Percentiles rank a stretch among this genome's conserved stretches.
phyloP scores from a whole-genome alignment of 352 stramenopile genomes.

The Pythium myriotylum region DNA sequence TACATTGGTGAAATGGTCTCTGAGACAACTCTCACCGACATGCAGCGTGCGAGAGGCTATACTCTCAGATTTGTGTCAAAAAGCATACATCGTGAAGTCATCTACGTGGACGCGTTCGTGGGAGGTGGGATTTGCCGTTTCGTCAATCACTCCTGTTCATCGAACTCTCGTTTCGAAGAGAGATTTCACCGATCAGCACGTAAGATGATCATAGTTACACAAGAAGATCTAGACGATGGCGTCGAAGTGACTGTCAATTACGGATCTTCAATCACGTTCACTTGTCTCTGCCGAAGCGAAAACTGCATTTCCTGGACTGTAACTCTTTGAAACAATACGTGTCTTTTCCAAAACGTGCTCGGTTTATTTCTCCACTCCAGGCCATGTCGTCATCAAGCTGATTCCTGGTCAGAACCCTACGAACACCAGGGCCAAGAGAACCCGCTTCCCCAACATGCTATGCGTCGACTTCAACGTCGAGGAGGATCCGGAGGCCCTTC shows the following conservation, averaged over 20 bases:
- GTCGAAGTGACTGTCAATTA: slow-evolving; percentile 1
- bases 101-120: neutral
- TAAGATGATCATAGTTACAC: neutral
- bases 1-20: slow-evolving; percentile 3
- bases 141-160: slow-evolving; percentile 5
- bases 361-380: no score
- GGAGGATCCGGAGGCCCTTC: no score
- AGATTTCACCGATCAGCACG: neutral
- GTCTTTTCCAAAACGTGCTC: no score
- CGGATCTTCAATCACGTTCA: neutral
- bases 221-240: neutral
- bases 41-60: neutral
- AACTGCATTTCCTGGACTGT: no score
- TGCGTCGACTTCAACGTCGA: no score
- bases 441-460: no score
- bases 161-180: slow-evolving; percentile 9
- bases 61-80: neutral
- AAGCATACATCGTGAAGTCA: neutral
- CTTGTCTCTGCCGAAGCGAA: neutral
- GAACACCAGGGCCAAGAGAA: no score
- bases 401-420: no score
- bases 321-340: no score
- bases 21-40: neutral
- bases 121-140: slow-evolving; percentile 3
- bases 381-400: no score